Evolutionary conservation across 352 stramenopile species (phyloP).

Genomic region (Discostella stelligera): DNA sequence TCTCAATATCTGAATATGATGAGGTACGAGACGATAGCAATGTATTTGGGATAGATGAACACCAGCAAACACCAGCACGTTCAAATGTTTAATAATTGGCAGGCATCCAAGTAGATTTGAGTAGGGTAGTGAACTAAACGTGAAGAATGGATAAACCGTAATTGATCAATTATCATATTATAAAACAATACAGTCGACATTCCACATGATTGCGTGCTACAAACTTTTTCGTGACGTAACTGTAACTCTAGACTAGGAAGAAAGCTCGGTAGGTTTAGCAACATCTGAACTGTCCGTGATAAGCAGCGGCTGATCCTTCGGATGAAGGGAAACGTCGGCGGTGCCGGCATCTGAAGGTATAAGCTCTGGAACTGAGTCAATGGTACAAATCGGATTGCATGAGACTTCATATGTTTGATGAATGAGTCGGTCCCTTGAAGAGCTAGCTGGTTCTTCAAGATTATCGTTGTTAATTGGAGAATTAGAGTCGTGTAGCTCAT

Average conservation of each 20-base stretch:
- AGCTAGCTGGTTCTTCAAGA: conserved; percentile 26
- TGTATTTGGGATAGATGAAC: not conserved
- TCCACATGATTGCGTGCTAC: not conserved
- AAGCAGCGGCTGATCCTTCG: conserved; percentile 2
- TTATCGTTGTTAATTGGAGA: not conserved
- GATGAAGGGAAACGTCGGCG: not conserved
- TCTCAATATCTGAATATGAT: conserved; percentile 11
- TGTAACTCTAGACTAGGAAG: not conserved
- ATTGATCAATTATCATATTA: not conserved
- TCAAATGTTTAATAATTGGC: too few relatives aligned
- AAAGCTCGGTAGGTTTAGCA: not conserved
- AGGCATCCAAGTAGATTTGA: too few relatives aligned
- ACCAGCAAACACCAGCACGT: not conserved
- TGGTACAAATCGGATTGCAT: conserved; percentile 27
- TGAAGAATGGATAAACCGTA: too few relatives aligned
- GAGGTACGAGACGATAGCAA: not conserved
- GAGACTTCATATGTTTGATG: conserved; percentile 39
- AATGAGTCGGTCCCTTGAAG: conserved; percentile 20
- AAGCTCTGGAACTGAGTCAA: conserved; percentile 28
- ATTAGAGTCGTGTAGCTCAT: conserved; percentile 17
- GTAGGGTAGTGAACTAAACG: too few relatives aligned
- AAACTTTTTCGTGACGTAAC: not conserved
- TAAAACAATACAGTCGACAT: not conserved
- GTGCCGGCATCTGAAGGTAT: conserved; percentile 29
- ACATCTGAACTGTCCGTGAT: not conserved